A percentile compares a stretch with the other conserved stretches of the same genome.
Evolutionary conservation across 495 filamentous ascomycete species (phyloP).

Genomic region (Podospora tetraspora): DNA sequence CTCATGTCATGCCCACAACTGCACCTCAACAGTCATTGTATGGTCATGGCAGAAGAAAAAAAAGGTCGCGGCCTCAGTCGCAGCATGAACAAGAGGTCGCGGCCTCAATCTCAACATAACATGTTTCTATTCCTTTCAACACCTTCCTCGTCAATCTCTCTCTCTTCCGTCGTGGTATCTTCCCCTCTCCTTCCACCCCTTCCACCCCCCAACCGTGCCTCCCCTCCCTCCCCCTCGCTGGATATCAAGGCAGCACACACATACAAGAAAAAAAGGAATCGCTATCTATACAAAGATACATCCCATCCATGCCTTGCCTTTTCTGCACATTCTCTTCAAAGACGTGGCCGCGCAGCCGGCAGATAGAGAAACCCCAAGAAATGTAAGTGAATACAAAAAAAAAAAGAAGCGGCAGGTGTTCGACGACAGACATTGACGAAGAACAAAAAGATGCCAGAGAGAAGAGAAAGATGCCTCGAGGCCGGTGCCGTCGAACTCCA

Average conservation of each 20-base stretch:
- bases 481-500: slow-evolving; percentile 10
- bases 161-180: not conserved
- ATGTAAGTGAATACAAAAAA: not conserved
- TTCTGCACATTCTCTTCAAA: not conserved
- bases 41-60: too few species aligned
- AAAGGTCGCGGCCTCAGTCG: too few species aligned
- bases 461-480: not conserved
- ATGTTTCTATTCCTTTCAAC: not conserved
- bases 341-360: not conserved
- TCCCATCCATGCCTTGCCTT: slow-evolving; percentile 9
- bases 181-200: not conserved
- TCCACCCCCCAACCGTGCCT: not conserved
- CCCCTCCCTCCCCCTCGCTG: not conserved
- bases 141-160: not conserved
- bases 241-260: not conserved
- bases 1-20: too few species aligned
- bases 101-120: not conserved
- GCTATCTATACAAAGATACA: slow-evolving; percentile 23
- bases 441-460: not conserved
- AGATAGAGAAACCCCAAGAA: slow-evolving; percentile 11
- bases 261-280: slow-evolving; percentile 8
- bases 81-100: too few species aligned
- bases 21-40: too few species aligned
- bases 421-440: not conserved
- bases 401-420: not conserved